phyloP scores from a whole-genome alignment of 352 stramenopile genomes.

The Globisporangium barbulae region DNA sequence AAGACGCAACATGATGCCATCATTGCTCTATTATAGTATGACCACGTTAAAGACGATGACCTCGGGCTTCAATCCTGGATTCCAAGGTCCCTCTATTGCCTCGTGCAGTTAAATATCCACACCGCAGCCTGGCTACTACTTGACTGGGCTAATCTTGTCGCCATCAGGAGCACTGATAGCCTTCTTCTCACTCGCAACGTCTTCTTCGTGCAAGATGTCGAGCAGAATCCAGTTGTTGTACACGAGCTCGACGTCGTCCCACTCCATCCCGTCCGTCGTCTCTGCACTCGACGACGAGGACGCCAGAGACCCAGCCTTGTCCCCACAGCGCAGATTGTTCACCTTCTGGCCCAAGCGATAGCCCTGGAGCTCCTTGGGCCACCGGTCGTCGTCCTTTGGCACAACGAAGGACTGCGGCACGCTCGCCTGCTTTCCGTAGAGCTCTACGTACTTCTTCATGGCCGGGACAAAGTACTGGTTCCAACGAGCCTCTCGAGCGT shows the following conservation, averaged over 20 bases:
- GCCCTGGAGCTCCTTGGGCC: slow-evolving; percentile 25
- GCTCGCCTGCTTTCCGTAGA: slow-evolving; percentile 21
- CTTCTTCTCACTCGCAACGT: not conserved
- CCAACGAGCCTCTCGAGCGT: slow-evolving; percentile 28
- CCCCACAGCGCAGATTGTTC: slow-evolving; percentile 37
- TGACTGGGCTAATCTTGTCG: not conserved
- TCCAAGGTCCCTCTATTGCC: not conserved
- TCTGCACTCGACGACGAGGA: not conserved
- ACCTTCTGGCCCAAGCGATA: slow-evolving; percentile 45
- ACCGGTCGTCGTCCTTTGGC: slow-evolving; percentile 23
- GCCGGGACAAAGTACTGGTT: slow-evolving; percentile 37
- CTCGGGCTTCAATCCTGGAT: too few species aligned
- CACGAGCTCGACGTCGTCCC: slow-evolving; percentile 36
- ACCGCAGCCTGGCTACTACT: not conserved
- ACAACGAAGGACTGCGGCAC: slow-evolving; percentile 43
- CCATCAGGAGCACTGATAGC: too few species aligned
- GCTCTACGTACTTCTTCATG: slow-evolving; percentile 27
- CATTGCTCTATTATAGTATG: too few species aligned
- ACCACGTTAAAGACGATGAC: too few species aligned
- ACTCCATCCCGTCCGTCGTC: slow-evolving; percentile 11
- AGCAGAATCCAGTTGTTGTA: slow-evolving; percentile 45
- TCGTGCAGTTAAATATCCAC: not conserved
- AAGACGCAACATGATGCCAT: too few species aligned
- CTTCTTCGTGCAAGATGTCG: slow-evolving; percentile 29
- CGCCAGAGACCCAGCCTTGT: slow-evolving; percentile 3